phyloP scores from a whole-genome alignment of 1,284 basidiomycete species.

The Ustilago loliicola region DNA sequence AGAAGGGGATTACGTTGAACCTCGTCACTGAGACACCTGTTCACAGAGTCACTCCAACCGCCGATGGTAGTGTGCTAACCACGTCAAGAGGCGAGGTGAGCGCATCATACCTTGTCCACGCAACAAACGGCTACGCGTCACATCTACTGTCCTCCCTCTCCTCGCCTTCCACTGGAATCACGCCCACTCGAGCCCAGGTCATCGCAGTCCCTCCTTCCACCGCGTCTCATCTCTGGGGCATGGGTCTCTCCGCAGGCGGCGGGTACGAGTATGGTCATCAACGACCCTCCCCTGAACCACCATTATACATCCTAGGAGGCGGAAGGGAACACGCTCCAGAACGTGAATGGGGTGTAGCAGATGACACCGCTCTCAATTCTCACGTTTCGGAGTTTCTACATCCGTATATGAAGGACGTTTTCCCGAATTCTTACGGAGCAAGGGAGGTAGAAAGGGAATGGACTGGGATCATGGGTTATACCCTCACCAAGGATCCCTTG shows the following conservation, averaged over 20 bases:
- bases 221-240: conserved; percentile 19
- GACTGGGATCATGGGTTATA: conserved; percentile 88
- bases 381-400: conserved; percentile 71
- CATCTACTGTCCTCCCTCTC: conserved; percentile 78
- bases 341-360: conserved; percentile 75
- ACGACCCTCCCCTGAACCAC: conserved; percentile 71
- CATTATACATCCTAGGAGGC: conserved; percentile 80
- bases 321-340: conserved; percentile 74
- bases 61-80: not conserved
- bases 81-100: conserved; percentile 63
- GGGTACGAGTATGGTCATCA: conserved; percentile 84
- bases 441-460: conserved; percentile 74
- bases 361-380: conserved; percentile 76
- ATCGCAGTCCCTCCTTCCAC: conserved; percentile 76
- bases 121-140: conserved; percentile 82
- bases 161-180: conserved; percentile 73
- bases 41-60: not conserved
- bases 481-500: conserved; percentile 77
- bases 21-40: conserved; percentile 44
- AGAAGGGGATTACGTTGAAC: conserved; percentile 25
- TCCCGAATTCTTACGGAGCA: conserved; percentile 74
- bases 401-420: conserved; percentile 16
- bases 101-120: conserved; percentile 79
- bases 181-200: conserved; percentile 82
- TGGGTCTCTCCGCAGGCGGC: conserved; percentile 69